Evolutionary conservation across 2,329 filamentous ascomycete genomes (phyloP).

Genomic region (Alternaria metachromatica): DNA sequence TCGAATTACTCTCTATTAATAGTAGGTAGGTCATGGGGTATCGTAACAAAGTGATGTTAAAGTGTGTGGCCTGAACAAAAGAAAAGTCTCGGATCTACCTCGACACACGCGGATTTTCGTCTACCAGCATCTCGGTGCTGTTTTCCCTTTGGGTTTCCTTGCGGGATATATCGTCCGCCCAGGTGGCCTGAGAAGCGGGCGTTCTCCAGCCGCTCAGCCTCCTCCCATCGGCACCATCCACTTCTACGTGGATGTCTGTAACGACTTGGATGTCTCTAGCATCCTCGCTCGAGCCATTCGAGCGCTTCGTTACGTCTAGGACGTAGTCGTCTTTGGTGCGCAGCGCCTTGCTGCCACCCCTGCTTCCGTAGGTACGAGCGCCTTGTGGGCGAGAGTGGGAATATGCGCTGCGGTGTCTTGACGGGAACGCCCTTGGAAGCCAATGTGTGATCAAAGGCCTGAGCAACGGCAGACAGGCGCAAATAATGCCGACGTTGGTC

Average conservation of each 20-base stretch:
- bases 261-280: conserved; percentile 33
- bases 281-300: neutral
- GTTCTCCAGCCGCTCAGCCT: conserved; percentile 17
- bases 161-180: neutral
- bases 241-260: conserved; percentile 30
- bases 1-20: conserved; percentile 1
- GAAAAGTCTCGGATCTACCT: neutral
- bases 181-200: neutral
- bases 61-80: neutral
- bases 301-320: conserved; percentile 6
- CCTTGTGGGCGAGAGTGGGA: conserved; percentile 8
- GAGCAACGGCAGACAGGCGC: conserved; percentile 41
- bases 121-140: conserved; percentile 7
- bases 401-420: conserved; percentile 16
- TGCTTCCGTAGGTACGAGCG: conserved; percentile 21
- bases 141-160: conserved; percentile 3
- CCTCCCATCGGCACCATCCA: conserved; percentile 19
- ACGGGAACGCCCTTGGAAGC: conserved; percentile 32
- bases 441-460: conserved; percentile 34
- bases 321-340: conserved; percentile 12
- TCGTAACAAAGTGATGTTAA: conserved; percentile 2
- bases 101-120: neutral
- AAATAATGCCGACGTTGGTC: conserved; percentile 42
- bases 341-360: conserved; percentile 3
- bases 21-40: conserved; percentile 3